These are phyloP conservation scores for Stagonosporopsis chrysanthemi DNA, from an alignment of 2,329 filamentous ascomycete species.

Conservation along the genomic window DNA sequence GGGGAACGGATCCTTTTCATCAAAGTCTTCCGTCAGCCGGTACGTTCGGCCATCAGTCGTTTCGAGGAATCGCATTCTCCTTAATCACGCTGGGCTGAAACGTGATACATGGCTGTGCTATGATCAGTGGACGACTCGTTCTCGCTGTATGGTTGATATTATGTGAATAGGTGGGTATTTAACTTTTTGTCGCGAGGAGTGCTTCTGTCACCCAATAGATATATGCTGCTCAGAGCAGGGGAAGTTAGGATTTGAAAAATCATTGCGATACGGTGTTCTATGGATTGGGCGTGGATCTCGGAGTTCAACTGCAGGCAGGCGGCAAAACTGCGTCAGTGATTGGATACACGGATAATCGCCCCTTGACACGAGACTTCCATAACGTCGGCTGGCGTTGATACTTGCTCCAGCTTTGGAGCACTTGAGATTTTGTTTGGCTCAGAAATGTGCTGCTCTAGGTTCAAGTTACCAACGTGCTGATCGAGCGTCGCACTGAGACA, in stretches of 20 bases:
- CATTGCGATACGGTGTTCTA: background rate
- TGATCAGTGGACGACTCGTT: background rate
- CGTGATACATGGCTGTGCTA: background rate
- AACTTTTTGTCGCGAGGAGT: too few relatives aligned
- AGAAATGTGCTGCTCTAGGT: background rate
- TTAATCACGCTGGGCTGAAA: background rate
- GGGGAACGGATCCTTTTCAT: background rate
- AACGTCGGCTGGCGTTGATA: background rate
- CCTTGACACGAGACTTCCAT: background rate
- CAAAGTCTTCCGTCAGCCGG: conserved; percentile 13
- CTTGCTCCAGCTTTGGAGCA: background rate
- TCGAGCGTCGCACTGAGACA: too few relatives aligned
- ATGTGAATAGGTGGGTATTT: too few relatives aligned
- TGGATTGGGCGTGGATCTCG: background rate
- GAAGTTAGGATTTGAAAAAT: background rate
- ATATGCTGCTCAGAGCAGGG: background rate
- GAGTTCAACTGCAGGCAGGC: conserved; percentile 1
- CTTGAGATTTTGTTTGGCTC: background rate
- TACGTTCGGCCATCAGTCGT: conserved; percentile 13
- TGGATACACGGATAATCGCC: background rate
- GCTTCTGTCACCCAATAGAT: background rate
- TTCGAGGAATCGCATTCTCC: conserved; percentile 23
- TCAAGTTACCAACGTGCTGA: background rate
- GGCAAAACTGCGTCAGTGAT: conserved; percentile 7
- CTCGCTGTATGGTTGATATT: background rate